Evolutionary conservation across 2,329 filamentous ascomycete genomes (phyloP).

Genomic region (Monilinia aucupariae): DNA sequence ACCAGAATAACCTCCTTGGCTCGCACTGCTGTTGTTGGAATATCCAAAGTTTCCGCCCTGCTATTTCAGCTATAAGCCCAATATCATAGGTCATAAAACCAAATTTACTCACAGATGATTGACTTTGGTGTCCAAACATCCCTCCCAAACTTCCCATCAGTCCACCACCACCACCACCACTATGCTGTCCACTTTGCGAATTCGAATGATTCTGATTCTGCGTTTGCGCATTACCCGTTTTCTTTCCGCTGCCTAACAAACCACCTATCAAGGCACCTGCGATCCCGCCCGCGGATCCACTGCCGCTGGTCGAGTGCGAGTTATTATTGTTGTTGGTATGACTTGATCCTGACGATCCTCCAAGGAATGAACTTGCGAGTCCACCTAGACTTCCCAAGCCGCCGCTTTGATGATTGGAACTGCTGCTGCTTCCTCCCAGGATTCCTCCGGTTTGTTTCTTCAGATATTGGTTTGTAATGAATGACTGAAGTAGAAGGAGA

Average conservation of each 20-base stretch:
- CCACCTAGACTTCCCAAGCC: conserved; percentile 37
- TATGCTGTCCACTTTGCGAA: conserved; percentile 31
- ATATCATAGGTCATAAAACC: background rate
- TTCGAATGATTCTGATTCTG: conserved; percentile 38
- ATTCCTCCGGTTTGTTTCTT: conserved; percentile 14
- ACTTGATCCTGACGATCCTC: conserved; percentile 26
- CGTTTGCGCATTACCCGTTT: conserved; percentile 32
- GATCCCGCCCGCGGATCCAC: conserved; percentile 35
- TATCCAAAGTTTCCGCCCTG: conserved; percentile 57
- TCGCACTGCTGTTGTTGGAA: conserved; percentile 43
- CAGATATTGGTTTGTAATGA: conserved; percentile 33
- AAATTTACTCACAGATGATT: conserved; percentile 22
- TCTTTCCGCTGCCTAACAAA: conserved; percentile 48
- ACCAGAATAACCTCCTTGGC: conserved; percentile 53
- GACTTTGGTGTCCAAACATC: conserved; percentile 30
- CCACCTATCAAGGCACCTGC: conserved; percentile 45
- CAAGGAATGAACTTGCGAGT: conserved; percentile 37
- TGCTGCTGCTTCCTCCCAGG: conserved; percentile 11
- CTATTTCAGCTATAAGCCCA: conserved; percentile 24
- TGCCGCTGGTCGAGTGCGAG: conserved; percentile 26
- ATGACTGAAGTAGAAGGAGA: conserved; percentile 20
- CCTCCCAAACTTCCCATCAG: conserved; percentile 32
- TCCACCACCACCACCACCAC: conserved; percentile 19
- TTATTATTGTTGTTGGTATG: conserved; percentile 26
- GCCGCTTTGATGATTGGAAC: conserved; percentile 24